Percentiles rank a stretch among this genome's conserved stretches.
phyloP scores from a whole-genome alignment of 805 yeast genomes.

The Wickerhamiella azyma region DNA sequence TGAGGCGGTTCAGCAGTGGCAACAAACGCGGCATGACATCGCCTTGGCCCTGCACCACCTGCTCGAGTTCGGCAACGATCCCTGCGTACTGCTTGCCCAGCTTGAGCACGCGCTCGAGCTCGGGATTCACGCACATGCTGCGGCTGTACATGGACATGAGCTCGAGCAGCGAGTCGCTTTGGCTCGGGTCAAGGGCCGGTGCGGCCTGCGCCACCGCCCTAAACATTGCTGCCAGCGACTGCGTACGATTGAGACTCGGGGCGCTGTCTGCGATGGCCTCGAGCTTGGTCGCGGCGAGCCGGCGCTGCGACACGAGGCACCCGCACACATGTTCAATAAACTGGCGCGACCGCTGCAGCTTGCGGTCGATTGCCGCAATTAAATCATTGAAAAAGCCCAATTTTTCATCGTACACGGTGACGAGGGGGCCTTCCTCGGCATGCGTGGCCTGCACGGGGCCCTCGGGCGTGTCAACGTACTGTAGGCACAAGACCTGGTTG shows the following conservation, averaged over 20 bases:
- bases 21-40: not conserved
- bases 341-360: not conserved
- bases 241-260: not conserved
- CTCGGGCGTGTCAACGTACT: slow-evolving; percentile 2
- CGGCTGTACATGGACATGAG: not conserved
- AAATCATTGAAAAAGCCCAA: not conserved
- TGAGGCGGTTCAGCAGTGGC: not conserved
- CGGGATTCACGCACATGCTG: not conserved
- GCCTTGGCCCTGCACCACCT: not conserved
- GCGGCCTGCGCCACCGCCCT: too few relatives aligned
- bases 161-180: not conserved
- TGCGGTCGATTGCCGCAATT: not conserved
- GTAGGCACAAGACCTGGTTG: not conserved
- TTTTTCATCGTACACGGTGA: not conserved
- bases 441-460: slow-evolving; percentile 1
- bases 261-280: not conserved
- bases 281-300: not conserved
- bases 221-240: not conserved
- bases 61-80: not conserved
- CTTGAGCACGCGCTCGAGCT: not conserved
- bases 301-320: not conserved
- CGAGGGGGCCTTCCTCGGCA: not conserved
- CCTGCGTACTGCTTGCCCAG: not conserved
- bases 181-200: too few relatives aligned
- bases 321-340: not conserved